Evolutionary conservation across 129 eudicot genomes (phyloP).

Genomic region (Calendula officinalis): DNA sequence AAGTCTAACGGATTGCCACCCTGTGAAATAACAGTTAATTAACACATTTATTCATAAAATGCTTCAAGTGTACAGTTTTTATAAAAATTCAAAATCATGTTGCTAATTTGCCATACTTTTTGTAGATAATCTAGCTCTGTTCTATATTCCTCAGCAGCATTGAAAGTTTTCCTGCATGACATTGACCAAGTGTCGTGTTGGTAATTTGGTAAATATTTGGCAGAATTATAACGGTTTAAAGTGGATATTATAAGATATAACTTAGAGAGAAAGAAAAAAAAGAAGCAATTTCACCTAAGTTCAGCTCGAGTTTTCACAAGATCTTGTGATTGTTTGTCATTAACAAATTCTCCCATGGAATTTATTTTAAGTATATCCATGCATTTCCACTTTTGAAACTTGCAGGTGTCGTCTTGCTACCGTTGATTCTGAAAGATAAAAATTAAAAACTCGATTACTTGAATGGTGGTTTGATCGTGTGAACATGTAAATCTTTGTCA

Average conservation of each 20-base stretch:
- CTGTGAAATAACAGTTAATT: constrained; percentile 37
- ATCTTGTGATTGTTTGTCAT: constrained; percentile 51
- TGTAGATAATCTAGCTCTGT: constrained; percentile 83
- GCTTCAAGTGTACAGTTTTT: background rate
- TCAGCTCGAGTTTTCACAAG: constrained; percentile 78
- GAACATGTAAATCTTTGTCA: background rate
- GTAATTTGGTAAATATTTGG: background rate
- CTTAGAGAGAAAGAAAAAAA: constrained; percentile 8
- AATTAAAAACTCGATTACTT: background rate
- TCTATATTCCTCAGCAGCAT: constrained; percentile 57
- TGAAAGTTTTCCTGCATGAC: constrained; percentile 65
- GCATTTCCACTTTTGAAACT: constrained; percentile 52
- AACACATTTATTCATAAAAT: constrained; percentile 21
- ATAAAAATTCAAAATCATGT: background rate
- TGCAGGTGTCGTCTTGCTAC: constrained; percentile 38
- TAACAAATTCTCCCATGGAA: constrained; percentile 95
- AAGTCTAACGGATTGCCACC: constrained; percentile 90
- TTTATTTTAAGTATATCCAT: constrained; percentile 63
- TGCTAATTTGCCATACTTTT: constrained; percentile 50
- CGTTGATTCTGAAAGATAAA: constrained; percentile 20
- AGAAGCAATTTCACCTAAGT: constrained; percentile 52
- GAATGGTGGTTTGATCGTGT: background rate
- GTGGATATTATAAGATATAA: constrained; percentile 11
- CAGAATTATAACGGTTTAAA: background rate
- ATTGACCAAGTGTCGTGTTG: constrained; percentile 10